Base-by-base conservation (phyloP, 2,329 filamentous ascomycete genomes). In the Samsoniella hepiali region DNA sequence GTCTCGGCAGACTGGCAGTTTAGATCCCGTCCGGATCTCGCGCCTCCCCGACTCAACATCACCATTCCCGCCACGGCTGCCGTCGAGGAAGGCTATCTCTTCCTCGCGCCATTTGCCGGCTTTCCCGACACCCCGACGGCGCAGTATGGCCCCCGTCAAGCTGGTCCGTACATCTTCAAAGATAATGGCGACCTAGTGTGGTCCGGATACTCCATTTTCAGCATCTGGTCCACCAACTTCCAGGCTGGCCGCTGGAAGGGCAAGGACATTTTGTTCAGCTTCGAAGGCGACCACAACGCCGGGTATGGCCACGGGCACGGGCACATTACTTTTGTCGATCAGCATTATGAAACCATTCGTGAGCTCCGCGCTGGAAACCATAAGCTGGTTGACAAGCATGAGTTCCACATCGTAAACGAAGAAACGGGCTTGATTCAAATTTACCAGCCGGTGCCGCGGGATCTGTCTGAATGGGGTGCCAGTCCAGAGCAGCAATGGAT, bases 181-280 rank as follows among this genome's bases (percentile, higher is more conserved):
- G 78, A 84, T 67, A 72, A 82, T 38, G 82, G 82, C 1, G 82
- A 84, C 57, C 74, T 86, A 0, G 75, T 87, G 29, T 86, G 83
- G 83, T 85, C 83, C 0, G 82, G 84, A 2, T 82, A 82, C 61
- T 78, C 77, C 5, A 79, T 80, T 67, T 83, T 79, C 67, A 79
- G 77, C 40, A 80, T 80, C 69, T 84, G 82, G 79, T 71, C 78
- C 0, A 78, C 78, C 64, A 85, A 85, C 68, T 85, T 86, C 72
- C 82, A 82, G 65, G 76, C 76, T 1, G 79, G 73, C 0, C 74
- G 75, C 6, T 85, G 78, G 77, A 78, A 80, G 55, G 83, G 81
- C 15, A 72, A 81, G 66, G 79, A 84, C 63, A 76, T 86, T 0
- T 73, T 87, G 4, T 82, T 81, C 67, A 77, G 74, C 57, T 86